phyloP scores from a whole-genome alignment of 192 early-diverging fungal genomes.

The Chytriomyces sp. region DNA sequence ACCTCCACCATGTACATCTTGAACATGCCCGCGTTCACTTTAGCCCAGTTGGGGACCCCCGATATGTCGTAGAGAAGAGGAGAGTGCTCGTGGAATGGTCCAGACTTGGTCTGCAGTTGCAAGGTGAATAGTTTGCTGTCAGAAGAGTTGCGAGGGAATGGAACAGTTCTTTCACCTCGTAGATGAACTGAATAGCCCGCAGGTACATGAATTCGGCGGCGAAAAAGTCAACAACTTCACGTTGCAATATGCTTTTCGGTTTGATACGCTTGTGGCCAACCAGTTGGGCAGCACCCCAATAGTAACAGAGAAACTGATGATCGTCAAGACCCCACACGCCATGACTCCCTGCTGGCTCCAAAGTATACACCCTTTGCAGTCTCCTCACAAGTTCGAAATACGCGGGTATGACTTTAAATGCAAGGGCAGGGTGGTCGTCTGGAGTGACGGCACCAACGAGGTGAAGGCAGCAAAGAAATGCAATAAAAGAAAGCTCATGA shows the following conservation, averaged over 20 bases:
- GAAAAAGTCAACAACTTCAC: slow-evolving; percentile 63
- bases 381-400: slow-evolving; percentile 82
- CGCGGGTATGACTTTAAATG: slow-evolving; percentile 73
- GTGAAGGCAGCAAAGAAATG: slow-evolving; percentile 79
- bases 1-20: slow-evolving; percentile 82
- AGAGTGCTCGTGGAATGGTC: slow-evolving; percentile 79
- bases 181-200: slow-evolving; percentile 79
- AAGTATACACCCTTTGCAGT: slow-evolving; percentile 79
- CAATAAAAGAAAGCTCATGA: slow-evolving; percentile 89
- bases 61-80: slow-evolving; percentile 80
- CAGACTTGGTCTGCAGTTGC: slow-evolving; percentile 60
- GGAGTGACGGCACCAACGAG: slow-evolving; percentile 65
- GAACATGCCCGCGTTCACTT: slow-evolving; percentile 74
- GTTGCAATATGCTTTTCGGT: slow-evolving; percentile 75
- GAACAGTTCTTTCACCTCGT: slow-evolving; percentile 39
- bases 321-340: slow-evolving; percentile 97
- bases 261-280: slow-evolving; percentile 70
- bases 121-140: neutral
- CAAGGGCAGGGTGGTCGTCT: slow-evolving; percentile 74
- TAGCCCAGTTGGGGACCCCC: slow-evolving; percentile 71
- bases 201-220: slow-evolving; percentile 85
- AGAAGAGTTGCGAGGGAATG: neutral
- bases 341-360: slow-evolving; percentile 97
- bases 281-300: slow-evolving; percentile 91
- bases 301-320: slow-evolving; percentile 94